Evolutionary conservation across 2,329 filamentous ascomycete genomes (phyloP).

Genomic region (Beauveria pseudobassiana): DNA sequence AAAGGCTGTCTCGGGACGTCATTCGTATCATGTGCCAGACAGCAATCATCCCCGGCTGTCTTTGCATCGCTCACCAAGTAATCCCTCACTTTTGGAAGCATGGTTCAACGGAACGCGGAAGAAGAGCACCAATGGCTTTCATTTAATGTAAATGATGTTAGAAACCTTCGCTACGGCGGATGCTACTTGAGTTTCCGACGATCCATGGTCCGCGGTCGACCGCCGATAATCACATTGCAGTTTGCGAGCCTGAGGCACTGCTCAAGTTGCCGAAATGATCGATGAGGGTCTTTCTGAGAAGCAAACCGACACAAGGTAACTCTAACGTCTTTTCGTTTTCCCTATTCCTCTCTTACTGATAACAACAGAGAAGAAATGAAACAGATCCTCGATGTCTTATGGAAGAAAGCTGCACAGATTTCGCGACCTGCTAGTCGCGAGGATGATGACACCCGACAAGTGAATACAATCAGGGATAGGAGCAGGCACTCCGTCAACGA

Average conservation of each 20-base stretch:
- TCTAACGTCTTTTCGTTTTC: no score
- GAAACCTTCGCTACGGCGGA: background rate
- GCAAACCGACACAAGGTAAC: background rate
- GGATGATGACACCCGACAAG: background rate
- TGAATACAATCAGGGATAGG: background rate
- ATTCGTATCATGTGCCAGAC: background rate
- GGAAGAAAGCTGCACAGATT: background rate
- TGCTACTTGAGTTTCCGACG: slow-evolving; percentile 1
- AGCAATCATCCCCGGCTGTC: background rate
- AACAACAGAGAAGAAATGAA: slow-evolving; percentile 5
- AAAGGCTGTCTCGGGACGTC: slow-evolving; percentile 1
- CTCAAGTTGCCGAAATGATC: background rate
- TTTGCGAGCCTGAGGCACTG: background rate
- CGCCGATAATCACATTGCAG: background rate
- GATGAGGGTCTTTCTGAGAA: background rate
- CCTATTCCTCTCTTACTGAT: background rate
- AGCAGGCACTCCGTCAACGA: background rate
- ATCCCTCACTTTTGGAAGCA: background rate
- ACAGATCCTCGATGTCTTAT: background rate
- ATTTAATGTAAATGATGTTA: background rate
- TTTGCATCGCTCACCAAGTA: background rate
- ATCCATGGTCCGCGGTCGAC: background rate
- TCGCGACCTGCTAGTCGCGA: background rate
- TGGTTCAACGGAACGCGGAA: background rate
- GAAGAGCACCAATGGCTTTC: slow-evolving; percentile 1